Evolutionary conservation across 805 yeast genomes (phyloP).

Genomic region (Maudiozyma bulderi): DNA sequence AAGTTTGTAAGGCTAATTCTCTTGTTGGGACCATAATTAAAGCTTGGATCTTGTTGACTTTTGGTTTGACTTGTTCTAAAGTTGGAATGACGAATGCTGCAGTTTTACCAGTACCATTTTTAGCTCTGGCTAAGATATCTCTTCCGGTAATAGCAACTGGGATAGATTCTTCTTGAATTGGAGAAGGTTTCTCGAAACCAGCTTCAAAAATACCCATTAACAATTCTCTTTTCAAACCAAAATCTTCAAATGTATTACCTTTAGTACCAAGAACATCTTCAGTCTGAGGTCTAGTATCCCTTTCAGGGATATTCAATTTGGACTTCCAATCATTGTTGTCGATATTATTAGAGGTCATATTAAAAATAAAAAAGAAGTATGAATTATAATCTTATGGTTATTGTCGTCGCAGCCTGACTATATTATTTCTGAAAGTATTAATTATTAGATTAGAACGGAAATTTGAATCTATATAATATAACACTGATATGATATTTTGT

Average conservation of each 20-base stretch:
- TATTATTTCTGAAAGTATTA: background rate
- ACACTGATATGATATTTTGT: no score
- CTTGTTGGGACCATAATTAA: conserved; percentile 93
- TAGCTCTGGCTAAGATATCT: conserved; percentile 94
- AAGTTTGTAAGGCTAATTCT: conserved; percentile 94
- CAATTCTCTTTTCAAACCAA: conserved; percentile 81
- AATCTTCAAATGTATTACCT: conserved; percentile 87
- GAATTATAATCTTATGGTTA: background rate
- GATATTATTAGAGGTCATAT: background rate
- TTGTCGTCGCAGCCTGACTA: background rate
- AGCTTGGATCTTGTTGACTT: conserved; percentile 77
- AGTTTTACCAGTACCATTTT: conserved; percentile 97
- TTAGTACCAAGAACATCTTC: conserved; percentile 90
- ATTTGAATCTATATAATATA: background rate
- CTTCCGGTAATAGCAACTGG: conserved; percentile 93
- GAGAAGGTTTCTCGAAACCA: conserved; percentile 96
- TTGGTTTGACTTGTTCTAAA: conserved; percentile 79
- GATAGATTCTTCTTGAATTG: conserved; percentile 94
- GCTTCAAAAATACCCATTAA: conserved; percentile 98
- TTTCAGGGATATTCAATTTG: conserved; percentile 63
- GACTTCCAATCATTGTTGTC: conserved; percentile 56
- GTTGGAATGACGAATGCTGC: conserved; percentile 96
- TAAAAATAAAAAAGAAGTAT: background rate
- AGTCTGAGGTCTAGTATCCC: conserved; percentile 91
- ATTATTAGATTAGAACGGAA: background rate